Evolutionary conservation across 306 rosid genomes (phyloP), one percentile per base, ranked within the genome.

Genomic region (Sechiopsis laciniata): DNA sequence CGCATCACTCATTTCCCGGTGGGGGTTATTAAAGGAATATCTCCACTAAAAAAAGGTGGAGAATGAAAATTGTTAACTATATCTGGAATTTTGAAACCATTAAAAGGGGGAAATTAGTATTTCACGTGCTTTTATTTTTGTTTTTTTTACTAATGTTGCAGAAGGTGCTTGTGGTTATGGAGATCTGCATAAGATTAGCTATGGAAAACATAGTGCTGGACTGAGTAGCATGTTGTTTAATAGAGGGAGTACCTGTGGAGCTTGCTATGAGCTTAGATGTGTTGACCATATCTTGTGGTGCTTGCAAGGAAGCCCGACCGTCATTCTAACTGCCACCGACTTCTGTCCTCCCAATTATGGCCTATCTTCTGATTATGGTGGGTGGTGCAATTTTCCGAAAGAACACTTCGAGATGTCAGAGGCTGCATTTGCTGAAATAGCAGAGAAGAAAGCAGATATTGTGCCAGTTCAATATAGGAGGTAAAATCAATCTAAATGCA

Each of bases 111-210:
- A 70, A 24, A 52, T 16, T 16, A 26, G 60, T 9, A 26, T 70
- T 70, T 70, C 10, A 22, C 51, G 16, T 15, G 37, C 14, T 51
- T 24, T 26, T 75, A 67, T 7, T 53, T 2, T 40, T 32, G 3
- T 55, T 40, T 40, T 40, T 40, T 8, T 40, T 40, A 32, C 45
- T 21, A 12, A 16, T 77, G 82, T 82, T 87, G 82, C 87, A 94
- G 99, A 94, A 83, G 99, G 99, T 19, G 99, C 99, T 76, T 94
- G 99, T 87, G 99, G 97, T 13, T 94, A 88, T 78, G 99, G 99
- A 10, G 99, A 94, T 57, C 91, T 94, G 37, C 99, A 91, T 84
- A 89, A 10, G 77, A 85, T 84, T 10, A 88, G 85, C 50, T 94
- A 87, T 82, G 97, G 97, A 6, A 88, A 82, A 53, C 61, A 85